Evolutionary conservation across 495 filamentous ascomycete species (phyloP).

Genomic region (Physcia stellaris): DNA sequence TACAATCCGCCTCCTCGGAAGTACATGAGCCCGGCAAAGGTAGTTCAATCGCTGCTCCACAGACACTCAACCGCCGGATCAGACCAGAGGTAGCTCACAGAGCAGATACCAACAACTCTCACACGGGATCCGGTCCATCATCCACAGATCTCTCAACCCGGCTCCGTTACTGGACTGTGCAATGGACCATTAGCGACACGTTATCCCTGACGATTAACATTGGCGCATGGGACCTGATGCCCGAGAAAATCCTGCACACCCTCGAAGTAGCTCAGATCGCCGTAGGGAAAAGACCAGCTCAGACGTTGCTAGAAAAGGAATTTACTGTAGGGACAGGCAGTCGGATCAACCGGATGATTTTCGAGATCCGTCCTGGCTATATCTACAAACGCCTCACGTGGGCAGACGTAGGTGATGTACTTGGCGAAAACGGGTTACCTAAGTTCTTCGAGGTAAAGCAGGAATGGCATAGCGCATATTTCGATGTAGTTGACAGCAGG

Average conservation of each 20-base stretch:
- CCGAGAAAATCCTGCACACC: background rate
- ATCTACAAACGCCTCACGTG: background rate
- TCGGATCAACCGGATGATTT: conserved; percentile 1
- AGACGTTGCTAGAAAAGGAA: background rate
- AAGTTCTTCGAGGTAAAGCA: background rate
- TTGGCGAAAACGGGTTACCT: background rate
- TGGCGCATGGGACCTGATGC: background rate
- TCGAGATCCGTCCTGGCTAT: background rate
- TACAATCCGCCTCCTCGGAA: too few species aligned
- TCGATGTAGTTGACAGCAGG: background rate
- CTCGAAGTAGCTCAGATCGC: conserved; percentile 1
- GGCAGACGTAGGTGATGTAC: background rate
- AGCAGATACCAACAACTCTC: too few species aligned
- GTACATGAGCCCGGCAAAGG: too few species aligned
- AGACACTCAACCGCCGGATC: too few species aligned
- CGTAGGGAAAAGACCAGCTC: background rate
- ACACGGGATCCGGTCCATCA: too few species aligned
- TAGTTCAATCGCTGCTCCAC: too few species aligned
- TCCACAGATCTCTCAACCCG: too few species aligned
- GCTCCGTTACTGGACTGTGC: too few species aligned
- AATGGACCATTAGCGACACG: background rate
- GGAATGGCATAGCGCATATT: background rate
- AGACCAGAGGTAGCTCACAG: too few species aligned
- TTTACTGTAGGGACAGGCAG: background rate
- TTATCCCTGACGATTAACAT: background rate